Evolutionary conservation across 257 asterid genomes (phyloP).

Genomic region (Scutellaria barbata): DNA sequence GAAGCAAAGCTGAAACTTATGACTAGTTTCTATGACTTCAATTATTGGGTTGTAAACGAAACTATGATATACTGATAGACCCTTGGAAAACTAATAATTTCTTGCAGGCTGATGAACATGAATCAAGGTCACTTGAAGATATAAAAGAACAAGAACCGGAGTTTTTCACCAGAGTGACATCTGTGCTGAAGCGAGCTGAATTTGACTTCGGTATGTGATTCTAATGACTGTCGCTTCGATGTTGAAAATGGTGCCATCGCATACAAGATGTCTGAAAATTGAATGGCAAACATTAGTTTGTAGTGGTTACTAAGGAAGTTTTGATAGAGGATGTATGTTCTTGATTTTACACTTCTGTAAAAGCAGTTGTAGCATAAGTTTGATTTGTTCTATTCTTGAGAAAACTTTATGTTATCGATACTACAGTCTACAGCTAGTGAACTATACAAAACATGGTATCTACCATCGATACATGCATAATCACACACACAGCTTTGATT

Average conservation of each 20-base stretch:
- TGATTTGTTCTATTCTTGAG: too few species aligned
- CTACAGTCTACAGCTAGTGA: too few species aligned
- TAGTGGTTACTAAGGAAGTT: neutral
- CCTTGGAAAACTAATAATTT: conserved; percentile 14
- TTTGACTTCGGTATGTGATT: conserved; percentile 62
- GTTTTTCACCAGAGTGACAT: conserved; percentile 64
- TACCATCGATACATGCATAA: too few species aligned
- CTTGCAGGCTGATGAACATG: conserved; percentile 88
- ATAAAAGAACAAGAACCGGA: conserved; percentile 76
- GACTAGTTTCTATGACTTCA: neutral
- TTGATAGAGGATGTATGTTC: conserved; percentile 12
- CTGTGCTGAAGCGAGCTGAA: conserved; percentile 84
- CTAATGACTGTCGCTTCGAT: neutral
- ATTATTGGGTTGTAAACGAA: neutral
- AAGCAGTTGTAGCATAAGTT: too few species aligned
- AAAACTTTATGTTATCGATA: too few species aligned
- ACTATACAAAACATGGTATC: too few species aligned
- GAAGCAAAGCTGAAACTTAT: neutral
- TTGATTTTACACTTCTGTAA: too few species aligned
- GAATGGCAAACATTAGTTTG: neutral
- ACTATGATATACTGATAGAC: neutral
- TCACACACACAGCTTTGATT: too few species aligned
- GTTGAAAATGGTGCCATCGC: conserved; percentile 1
- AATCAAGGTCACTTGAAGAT: conserved; percentile 75
- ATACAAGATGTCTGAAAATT: conserved; percentile 2